Evolutionary conservation across 495 filamentous ascomycete species (phyloP), one percentile per base, ranked within the genome.

Genomic region (Aspergillus carlsbadensis): DNA sequence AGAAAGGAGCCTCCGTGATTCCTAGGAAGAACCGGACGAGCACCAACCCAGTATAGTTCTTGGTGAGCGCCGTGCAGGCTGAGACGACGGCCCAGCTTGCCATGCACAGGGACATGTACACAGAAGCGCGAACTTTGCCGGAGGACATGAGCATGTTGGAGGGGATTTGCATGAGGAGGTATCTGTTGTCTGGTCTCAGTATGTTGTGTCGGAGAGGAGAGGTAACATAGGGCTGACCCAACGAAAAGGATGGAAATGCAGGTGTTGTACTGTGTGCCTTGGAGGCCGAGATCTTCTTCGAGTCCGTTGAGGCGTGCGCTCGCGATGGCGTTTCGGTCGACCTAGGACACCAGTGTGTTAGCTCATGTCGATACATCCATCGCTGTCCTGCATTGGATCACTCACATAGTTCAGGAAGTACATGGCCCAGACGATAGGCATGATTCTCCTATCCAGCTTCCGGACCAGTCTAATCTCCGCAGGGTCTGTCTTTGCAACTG

Each of bases 191-290:
- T 3, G 34, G 10, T 18, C 4, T 35, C 45, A 48, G 7, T 22
- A 17, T 15, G 4, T 41, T 10, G 5, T 17, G 13, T 33, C 5
- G 26, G n/a, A 48, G 14, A 26, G 29, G 14, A 14, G 21, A 1
- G 43, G 43, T 14, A 5, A 26, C 56, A 6, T 0, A 42, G 43
- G 20, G 68, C 61, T 47, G 72, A 77, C 22, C 77, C 78, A 11
- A 81, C 78, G 59, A 82, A 81, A 21, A 83, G 66, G 63, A 81
- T 80, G 57, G 71, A 76, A 26, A 78, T 75, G 47, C 74, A 76
- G 1, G 78, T 71, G 57, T 85, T 76, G 62, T 76, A 80, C 54
- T 80, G 61, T 34, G 77, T 70, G 5, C 36, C 36, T 3, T 5
- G 5, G 36, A 39, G 59, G 11, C 65, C 57, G 3, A 80, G 61